These are phyloP conservation scores for Juglanconis sp. DNA, from an alignment of 2,329 filamentous ascomycete species.

Conservation along the genomic window DNA sequence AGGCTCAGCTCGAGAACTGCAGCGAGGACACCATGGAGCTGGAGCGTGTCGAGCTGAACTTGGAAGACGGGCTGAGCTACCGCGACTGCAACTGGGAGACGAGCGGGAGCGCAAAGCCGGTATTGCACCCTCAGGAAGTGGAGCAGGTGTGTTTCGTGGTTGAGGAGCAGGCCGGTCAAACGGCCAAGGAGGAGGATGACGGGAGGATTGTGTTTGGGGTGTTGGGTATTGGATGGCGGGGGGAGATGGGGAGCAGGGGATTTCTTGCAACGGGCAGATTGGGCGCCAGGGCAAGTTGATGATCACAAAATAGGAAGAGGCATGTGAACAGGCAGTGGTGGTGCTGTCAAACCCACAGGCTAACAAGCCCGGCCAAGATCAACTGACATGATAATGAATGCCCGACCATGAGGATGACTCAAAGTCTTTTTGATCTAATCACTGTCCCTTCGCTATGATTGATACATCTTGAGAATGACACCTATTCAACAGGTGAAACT, in stretches of 20 bases:
- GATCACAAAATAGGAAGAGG: no score
- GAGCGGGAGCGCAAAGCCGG: conserved; percentile 43
- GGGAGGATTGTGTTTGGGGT: conserved; percentile 71
- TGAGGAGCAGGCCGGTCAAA: conserved; percentile 37
- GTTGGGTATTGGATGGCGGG: conserved; percentile 82
- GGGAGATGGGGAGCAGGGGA: conserved; percentile 84
- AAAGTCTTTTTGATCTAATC: conserved; percentile 4
- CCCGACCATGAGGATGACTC: background rate
- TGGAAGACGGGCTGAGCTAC: conserved; percentile 48
- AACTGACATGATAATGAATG: background rate
- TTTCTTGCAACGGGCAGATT: conserved; percentile 85
- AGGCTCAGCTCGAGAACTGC: conserved; percentile 94
- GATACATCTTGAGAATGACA: conserved; percentile 2
- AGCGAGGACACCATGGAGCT: conserved; percentile 79
- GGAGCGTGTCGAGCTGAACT: conserved; percentile 59
- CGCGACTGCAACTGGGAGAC: conserved; percentile 57
- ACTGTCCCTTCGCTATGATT: conserved; percentile 4
- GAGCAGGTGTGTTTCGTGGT: conserved; percentile 66
- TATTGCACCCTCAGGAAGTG: conserved; percentile 60
- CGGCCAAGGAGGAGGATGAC: conserved; percentile 51
- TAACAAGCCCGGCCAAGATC: no score
- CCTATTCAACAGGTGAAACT: conserved; percentile 11
- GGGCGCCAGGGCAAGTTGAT: conserved; percentile 41
- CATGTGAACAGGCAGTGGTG: no score
- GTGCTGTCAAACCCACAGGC: no score